Evolutionary conservation across 192 early-diverging fungal genomes (phyloP), one percentile per base, ranked within the genome.

Genomic region (Coemansia nantahalensis): DNA sequence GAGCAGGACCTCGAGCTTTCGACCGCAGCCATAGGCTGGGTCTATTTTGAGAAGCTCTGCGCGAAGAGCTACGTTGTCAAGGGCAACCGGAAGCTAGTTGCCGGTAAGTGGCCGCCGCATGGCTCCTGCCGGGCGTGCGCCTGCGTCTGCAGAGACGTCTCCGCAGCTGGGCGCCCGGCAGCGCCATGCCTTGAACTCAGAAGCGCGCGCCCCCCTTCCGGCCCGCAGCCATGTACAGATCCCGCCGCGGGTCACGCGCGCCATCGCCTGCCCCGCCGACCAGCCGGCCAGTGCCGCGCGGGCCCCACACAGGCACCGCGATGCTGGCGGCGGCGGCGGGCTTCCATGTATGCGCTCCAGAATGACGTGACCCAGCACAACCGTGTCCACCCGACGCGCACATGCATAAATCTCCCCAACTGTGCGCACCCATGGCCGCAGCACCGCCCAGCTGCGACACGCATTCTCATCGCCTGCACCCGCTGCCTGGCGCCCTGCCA

Each of bases 11-110:
- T 94, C 19, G 94, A 99, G 67, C 72, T 94, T 19, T 93, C 91
- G 2, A 93, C 85, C 38, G 83, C 94, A 4, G 96, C 96, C 0
- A 78, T 81, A 19, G 86, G 90, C 15, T 94, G 86, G 79, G 93
- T 90, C 1, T 97, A 93, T 64, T 91, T 99, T 73, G 96, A 99
- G 63, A 99, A 96, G 63, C 83, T 99, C 7, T 79, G 94, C 19
- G 52, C 91, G 31, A 92, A 90, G 72, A 80, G 81, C 16, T 68
- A 80, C 35, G 88, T 89, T 2, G 75, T 54, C 43, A 87, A 91
- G 68, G 72, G 67, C 34, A 94, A 88, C 57, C 81, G 89, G 26
- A 82, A 82, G 49, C 59, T 74, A 11, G 63, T 74, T 41, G 54
- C 70, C 52, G 63, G 70, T 66, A 66, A 61, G 69, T 42, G 22